Base-by-base conservation (phyloP, 192 early-diverging fungal genomes). In the Chytriomyces sp. region DNA sequence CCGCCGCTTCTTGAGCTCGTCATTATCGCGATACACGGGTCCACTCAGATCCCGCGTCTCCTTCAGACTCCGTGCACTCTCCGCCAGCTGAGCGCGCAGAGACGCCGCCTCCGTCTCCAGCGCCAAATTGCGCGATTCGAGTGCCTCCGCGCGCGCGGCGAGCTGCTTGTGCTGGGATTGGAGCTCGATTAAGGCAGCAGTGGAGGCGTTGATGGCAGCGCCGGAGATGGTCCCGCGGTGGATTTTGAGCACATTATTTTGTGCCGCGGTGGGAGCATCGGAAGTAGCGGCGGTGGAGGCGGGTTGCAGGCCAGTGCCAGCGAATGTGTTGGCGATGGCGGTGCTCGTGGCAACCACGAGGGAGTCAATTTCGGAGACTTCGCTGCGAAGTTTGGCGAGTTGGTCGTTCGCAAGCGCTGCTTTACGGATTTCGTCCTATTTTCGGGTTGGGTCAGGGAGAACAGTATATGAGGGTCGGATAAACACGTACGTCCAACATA, bases 81-180 rank as follows among this genome's bases (percentile, higher is more conserved):
- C 72, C 30, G 72, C 44, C 5, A 64, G 60, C 32, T 63, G 53
- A 2, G 62, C 28, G 26, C 44, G 39, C n/a, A 34, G 22, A 4
- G 4, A 33, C 14, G 73, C 39, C 49, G 74, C 56, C 32, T 80
- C 76, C 14, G 53, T 39, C 10, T 34, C 44, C 69, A 67, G 72
- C 22, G 32, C 30, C 26, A 70, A 10, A 12, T 58, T 63, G 36
- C 71, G 10, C 12, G 41, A 17, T n/a, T 49, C 41, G n/a, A 49
- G 41, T 52, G 6, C 19, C 37, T 25, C 37, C n/a, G n/a, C n/a
- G n/a, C n/a, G 38, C n/a, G n/a, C n/a, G n/a, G n/a, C n/a, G 4
- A 64, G 54, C 8, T 64, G 64, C 10, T 73, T 71, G 17, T 72
- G 41, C 36, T 77, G 70, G 6, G 54, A 59, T 14, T 34, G n/a